phyloP scores from a whole-genome alignment of 2,329 filamentous ascomycete species.

The Ramularia collo-cygni region DNA sequence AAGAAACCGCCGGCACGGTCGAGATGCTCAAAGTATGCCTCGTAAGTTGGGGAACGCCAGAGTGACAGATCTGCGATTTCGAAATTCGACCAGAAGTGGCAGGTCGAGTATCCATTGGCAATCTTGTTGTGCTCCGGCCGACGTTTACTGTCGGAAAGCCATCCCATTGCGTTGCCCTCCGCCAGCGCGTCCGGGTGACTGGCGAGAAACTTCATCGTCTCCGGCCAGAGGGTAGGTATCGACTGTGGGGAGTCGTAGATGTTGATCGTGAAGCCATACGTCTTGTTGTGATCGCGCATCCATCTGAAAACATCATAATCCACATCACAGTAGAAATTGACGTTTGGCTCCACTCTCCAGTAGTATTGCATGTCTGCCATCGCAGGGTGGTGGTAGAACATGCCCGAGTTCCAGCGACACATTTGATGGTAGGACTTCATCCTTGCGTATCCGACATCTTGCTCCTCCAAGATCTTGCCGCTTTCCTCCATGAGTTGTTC shows the following conservation, averaged over 20 bases:
- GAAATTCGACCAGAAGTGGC: slow-evolving; percentile 99
- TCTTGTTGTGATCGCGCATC: slow-evolving; percentile 98
- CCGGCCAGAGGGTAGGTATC: slow-evolving; percentile 87
- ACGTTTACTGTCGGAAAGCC: slow-evolving; percentile 71
- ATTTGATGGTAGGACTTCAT: slow-evolving; percentile 95
- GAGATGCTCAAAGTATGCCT: slow-evolving; percentile 93
- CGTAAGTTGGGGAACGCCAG: slow-evolving; percentile 83
- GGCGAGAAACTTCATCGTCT: slow-evolving; percentile 82
- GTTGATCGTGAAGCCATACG: slow-evolving; percentile 97
- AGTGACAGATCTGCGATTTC: slow-evolving; percentile 92
- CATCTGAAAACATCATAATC: slow-evolving; percentile 98
- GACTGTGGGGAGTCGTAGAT: slow-evolving; percentile 87
- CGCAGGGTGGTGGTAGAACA: slow-evolving; percentile 95
- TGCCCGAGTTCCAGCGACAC: slow-evolving; percentile 97
- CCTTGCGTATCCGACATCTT: slow-evolving; percentile 83
- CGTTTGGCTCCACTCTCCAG: slow-evolving; percentile 97
- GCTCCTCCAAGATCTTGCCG: slow-evolving; percentile 70
- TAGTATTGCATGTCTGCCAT: slow-evolving; percentile 80
- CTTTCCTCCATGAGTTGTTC: slow-evolving; percentile 78
- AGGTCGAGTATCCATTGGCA: slow-evolving; percentile 92
- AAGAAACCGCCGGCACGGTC: slow-evolving; percentile 95
- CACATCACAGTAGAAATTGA: slow-evolving; percentile 97
- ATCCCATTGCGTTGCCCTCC: slow-evolving; percentile 76
- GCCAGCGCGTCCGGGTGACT: slow-evolving; percentile 70
- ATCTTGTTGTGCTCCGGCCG: slow-evolving; percentile 72